These are phyloP conservation scores for Fusarium ambrosium DNA, from an alignment of 2,329 filamentous ascomycete species.

Conservation along the genomic window DNA sequence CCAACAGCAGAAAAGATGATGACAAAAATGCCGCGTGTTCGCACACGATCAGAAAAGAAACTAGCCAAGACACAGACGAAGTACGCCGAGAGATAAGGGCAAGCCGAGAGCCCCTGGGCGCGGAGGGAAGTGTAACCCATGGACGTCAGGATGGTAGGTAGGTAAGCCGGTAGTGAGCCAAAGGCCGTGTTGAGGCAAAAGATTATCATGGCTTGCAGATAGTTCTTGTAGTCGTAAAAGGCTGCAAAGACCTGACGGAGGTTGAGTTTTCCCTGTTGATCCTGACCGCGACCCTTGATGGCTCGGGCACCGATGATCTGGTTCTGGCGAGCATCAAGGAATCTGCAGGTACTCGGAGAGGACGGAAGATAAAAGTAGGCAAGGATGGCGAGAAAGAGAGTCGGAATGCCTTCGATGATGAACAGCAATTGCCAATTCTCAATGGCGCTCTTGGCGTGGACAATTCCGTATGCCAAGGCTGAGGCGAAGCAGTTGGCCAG, in stretches of 20 bases:
- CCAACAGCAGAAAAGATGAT: background rate
- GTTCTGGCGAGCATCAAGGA: constrained; percentile 70
- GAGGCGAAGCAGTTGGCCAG: constrained; percentile 77
- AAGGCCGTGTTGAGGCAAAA: constrained; percentile 57
- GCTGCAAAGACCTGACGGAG: constrained; percentile 62
- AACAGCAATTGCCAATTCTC: background rate
- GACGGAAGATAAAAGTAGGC: constrained; percentile 51
- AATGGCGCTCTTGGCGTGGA: background rate
- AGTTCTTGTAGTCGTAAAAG: constrained; percentile 63
- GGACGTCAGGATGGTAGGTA: constrained; percentile 71
- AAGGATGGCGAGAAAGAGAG: background rate
- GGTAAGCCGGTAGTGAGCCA: constrained; percentile 68
- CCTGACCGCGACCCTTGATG: constrained; percentile 59
- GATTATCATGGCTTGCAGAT: constrained; percentile 60
- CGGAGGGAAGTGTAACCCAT: constrained; percentile 78
- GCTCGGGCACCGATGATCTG: constrained; percentile 67
- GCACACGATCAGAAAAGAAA: background rate
- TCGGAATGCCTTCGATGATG: background rate
- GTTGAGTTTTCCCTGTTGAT: constrained; percentile 61
- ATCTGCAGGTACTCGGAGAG: constrained; percentile 64
- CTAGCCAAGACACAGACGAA: constrained; percentile 52
- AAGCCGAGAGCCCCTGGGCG: constrained; percentile 79
- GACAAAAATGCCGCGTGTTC: background rate
- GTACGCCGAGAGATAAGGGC: constrained; percentile 78
- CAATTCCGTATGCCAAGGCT: constrained; percentile 67